A percentile compares a stretch with the other conserved stretches of the same genome.
Evolutionary conservation across 352 stramenopile genomes (phyloP).

Genomic region (Peronosclerospora sorghi): DNA sequence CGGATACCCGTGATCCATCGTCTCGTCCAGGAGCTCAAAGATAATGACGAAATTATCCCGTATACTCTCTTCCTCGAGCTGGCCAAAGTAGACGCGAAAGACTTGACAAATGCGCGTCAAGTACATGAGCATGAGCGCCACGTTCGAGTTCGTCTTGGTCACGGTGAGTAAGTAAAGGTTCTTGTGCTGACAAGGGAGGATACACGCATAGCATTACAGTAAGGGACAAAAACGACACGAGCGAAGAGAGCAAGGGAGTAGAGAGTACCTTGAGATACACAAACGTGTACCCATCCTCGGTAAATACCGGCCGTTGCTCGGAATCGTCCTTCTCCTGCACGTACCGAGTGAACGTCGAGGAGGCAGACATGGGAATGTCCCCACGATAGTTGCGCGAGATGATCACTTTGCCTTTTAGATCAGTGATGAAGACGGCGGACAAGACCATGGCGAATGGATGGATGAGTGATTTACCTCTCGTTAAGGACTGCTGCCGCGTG

Average conservation of each 20-base stretch:
- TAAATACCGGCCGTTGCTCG: slow-evolving; percentile 92
- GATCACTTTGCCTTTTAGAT: slow-evolving; percentile 98
- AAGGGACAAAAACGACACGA: neutral
- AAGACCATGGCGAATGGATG: slow-evolving; percentile 97
- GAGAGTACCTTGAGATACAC: slow-evolving; percentile 87
- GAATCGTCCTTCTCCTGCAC: slow-evolving; percentile 91
- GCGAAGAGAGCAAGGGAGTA: neutral
- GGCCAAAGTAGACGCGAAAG: slow-evolving; percentile 99
- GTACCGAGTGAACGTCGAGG: slow-evolving; percentile 85
- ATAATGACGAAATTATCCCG: slow-evolving; percentile 99
- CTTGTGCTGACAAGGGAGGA: slow-evolving; percentile 78
- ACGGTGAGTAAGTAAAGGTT: slow-evolving; percentile 98
- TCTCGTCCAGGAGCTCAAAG: slow-evolving; percentile 99
- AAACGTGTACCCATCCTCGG: slow-evolving; percentile 88
- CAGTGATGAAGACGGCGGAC: slow-evolving; percentile 98
- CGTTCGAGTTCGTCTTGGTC: slow-evolving; percentile 98
- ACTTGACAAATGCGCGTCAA: slow-evolving; percentile 88
- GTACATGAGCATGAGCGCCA: slow-evolving; percentile 92
- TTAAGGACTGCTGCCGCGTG: slow-evolving; percentile 11
- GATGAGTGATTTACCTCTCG: slow-evolving; percentile 3
- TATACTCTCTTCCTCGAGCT: slow-evolving; percentile 98
- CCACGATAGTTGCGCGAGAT: slow-evolving; percentile 98
- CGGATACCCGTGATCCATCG: slow-evolving; percentile 99
- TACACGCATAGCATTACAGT: neutral
- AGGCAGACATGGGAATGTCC: slow-evolving; percentile 93